Conservation (phyloP, 2,329 filamentous ascomycete species). For the Calonectria hongkongensis region DNA sequence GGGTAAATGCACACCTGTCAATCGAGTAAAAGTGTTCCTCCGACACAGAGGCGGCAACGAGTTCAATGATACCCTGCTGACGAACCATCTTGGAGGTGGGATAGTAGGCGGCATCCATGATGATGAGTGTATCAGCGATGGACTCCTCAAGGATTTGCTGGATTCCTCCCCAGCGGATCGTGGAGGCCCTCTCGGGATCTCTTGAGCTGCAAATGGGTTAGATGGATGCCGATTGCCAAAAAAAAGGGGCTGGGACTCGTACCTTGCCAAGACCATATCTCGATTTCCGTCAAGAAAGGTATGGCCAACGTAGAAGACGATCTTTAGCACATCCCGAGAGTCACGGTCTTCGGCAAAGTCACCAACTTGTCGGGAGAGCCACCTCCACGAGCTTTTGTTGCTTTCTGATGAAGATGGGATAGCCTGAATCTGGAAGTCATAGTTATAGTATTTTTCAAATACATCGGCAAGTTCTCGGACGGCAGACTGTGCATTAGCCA, state of each 20-base stretch:
- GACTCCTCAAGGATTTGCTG: conserved; percentile 75
- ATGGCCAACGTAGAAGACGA: conserved; percentile 75
- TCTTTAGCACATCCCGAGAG: conserved; percentile 74
- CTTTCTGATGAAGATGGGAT: conserved; percentile 70
- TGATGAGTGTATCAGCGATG: conserved; percentile 72
- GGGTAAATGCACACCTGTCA: conserved; percentile 72
- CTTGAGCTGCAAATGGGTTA: conserved; percentile 65
- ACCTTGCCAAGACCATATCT: conserved; percentile 76
- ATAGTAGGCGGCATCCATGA: conserved; percentile 77
- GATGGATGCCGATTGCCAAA: conserved; percentile 21
- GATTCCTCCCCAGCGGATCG: conserved; percentile 74
- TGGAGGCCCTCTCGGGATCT: conserved; percentile 65
- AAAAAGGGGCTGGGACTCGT: neutral
- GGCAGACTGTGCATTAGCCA: conserved; percentile 61
- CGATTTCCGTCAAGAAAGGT: conserved; percentile 73
- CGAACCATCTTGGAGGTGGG: conserved; percentile 72
- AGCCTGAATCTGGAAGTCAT: conserved; percentile 66
- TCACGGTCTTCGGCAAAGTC: conserved; percentile 73
- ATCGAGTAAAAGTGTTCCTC: conserved; percentile 70
- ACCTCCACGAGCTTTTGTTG: conserved; percentile 70
- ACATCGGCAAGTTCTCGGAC: conserved; percentile 70
- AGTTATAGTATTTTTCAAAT: conserved; percentile 72
- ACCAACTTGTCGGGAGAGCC: conserved; percentile 71
- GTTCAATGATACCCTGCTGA: conserved; percentile 72
- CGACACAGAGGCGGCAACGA: conserved; percentile 73